Conservation (phyloP, 257 asterid species). For the Nemophila menziesii region DNA sequence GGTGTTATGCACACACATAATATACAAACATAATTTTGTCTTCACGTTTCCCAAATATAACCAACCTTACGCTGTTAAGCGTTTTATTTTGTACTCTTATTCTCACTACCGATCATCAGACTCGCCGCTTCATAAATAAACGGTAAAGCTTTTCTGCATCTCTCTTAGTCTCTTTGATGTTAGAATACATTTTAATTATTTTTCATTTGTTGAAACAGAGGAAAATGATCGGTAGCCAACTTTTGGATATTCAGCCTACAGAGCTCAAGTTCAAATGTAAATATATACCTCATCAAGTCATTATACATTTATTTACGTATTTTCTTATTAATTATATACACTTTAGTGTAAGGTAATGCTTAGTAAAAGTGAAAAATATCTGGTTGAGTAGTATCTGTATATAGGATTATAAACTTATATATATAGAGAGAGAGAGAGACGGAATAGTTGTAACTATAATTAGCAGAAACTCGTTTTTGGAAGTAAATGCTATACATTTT, state of each 20-base stretch:
- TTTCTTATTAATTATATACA: background rate
- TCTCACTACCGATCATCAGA: background rate
- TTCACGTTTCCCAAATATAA: background rate
- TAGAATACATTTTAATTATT: too few relatives aligned
- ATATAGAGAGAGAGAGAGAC: too few relatives aligned
- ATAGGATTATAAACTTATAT: too few relatives aligned
- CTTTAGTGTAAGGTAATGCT: too few relatives aligned
- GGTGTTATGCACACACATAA: background rate
- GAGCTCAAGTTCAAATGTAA: conserved; percentile 28
- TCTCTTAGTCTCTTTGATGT: too few relatives aligned
- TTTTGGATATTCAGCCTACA: conserved; percentile 24
- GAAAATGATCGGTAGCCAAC: conserved; percentile 20
- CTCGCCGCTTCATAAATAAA: background rate
- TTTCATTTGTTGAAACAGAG: background rate
- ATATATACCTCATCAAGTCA: too few relatives aligned
- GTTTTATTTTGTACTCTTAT: too few relatives aligned
- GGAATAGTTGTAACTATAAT: too few relatives aligned
- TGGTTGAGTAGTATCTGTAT: too few relatives aligned
- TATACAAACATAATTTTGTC: background rate
- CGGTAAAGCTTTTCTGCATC: too few relatives aligned
- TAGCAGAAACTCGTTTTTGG: background rate
- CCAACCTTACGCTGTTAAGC: background rate
- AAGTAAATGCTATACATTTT: background rate
- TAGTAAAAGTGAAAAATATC: background rate
- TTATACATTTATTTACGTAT: too few relatives aligned